Base-by-base conservation (phyloP, 1,284 basidiomycete genomes). In the Trichosporon coremiiforme region DNA sequence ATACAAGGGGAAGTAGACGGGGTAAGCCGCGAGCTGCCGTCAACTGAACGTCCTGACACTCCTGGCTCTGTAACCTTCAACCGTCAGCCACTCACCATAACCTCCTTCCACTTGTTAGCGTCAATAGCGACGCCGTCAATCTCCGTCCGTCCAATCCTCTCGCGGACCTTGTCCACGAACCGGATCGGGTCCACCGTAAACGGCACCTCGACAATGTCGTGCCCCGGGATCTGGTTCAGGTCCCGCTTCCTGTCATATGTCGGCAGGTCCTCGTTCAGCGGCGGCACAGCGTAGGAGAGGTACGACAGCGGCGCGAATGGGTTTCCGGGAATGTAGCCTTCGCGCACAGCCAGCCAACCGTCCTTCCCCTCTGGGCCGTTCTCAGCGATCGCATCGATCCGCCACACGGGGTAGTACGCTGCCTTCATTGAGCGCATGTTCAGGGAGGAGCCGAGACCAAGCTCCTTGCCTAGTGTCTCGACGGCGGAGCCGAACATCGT, bases 161-260 rank as follows among this genome's bases (percentile, higher is more conserved):
- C 68, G 38, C 77, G 70, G 3, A 80, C 50, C 69, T 74, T 75
- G 45, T 76, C 75, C 7, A 78, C 29, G 0, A 79, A 60, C 0
- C 73, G 78, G 2, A 82, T 57, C 10, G 83, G 83, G 35, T 77
- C 77, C 0, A 80, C 80, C 1, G 76, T 79, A 72, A 83, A 84
- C 9, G 81, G 81, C 88, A 94, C 64, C 89, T 82, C 70, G 85
- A 87, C 76, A 45, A 87, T 81, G 64, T 87, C 88, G 77, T 91
- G 91, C 17, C 91, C 87, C 63, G 91, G 90, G 66, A 93, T 85
- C 71, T 89, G 87, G 67, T 86, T 87, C 29, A 85, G 75, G 64
- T 80, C 75, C 10, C 80, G 64, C 0, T 71, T 64, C 2, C 83
- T 80, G 66, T 81, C 73, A 66, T 78, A 81, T 5, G 72, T 66